Base-by-base conservation (phyloP, 345 rosid genomes). In the Linum trigynum region DNA sequence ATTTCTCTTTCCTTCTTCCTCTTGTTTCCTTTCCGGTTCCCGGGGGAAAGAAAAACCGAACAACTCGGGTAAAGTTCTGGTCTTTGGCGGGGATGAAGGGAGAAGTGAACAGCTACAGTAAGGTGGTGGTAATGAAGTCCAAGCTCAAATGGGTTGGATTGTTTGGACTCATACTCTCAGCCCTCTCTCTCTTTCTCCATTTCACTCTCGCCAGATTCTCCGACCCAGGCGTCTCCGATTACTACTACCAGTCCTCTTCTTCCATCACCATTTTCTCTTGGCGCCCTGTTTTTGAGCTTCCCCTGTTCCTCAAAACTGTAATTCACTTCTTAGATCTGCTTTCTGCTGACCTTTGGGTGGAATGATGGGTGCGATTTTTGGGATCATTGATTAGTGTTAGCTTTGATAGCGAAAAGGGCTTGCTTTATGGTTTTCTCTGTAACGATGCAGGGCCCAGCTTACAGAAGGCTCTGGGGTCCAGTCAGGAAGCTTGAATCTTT, bases 261-360 rank as follows among this genome's bases (percentile, higher is more conserved):
- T 92, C 97, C 15, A 67, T 90, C 71, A 88, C 96, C 57, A 82
- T 94, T 80, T 94, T 94, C 72, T 88, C 99, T 56, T 94, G 99
- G 99, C 79, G 95, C 75, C 99, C 99, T 65, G 74, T 90, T 76
- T 88, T 88, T 69, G 95, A 90, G 48, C 76, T 76, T 72, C 62
- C 82, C 39, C 85, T 82, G 71, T 66, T 82, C 17, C 40, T 80
- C 41, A 78, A 63, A 78, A 68, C 78, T 67, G 96, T 92, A 83
- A 65, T 17, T 37, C 56, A 9, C 16, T 41, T 16, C 9, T 64
- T 48, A 40, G 69, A 72, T 70, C 72, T 67, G 66, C 39, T 48
- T 74, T 55, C 40, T 15, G 41, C 51, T 63, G 17, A 57, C 12
- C 41, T 57, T 4, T 61, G 48, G 17, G 57, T 23, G 2, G 12